Evolutionary conservation across 192 early-diverging fungal genomes (phyloP).

Genomic region (Entomortierella chlamydospora): DNA sequence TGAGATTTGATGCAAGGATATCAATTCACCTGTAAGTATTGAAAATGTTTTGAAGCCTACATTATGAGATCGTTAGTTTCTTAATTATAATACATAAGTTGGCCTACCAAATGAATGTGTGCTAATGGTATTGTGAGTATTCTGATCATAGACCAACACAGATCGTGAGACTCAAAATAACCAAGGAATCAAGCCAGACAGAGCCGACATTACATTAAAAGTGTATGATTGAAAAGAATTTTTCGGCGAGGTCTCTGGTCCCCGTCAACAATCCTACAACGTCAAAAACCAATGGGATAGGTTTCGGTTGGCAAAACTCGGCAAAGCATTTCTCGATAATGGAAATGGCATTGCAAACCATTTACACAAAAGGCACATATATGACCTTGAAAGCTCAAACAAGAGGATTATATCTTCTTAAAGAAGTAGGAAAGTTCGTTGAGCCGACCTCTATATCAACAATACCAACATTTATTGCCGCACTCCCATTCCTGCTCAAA

Average conservation of each 20-base stretch:
- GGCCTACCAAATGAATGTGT: too few relatives aligned
- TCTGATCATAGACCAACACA: constrained; percentile 13
- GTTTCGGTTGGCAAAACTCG: constrained; percentile 10
- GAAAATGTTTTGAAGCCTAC: too few relatives aligned
- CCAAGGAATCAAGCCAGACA: constrained; percentile 24
- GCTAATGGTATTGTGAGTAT: too few relatives aligned
- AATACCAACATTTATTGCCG: too few relatives aligned
- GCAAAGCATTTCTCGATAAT: constrained; percentile 23
- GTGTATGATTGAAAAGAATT: neutral
- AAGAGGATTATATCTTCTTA: constrained; percentile 17
- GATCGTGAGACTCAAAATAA: constrained; percentile 12
- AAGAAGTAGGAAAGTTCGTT: constrained; percentile 18
- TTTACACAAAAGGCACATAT: constrained; percentile 20
- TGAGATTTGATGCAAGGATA: too few relatives aligned
- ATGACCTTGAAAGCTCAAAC: constrained; percentile 11
- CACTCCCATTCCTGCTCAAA: constrained; percentile 22
- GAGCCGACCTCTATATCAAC: constrained; percentile 15
- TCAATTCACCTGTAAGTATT: too few relatives aligned
- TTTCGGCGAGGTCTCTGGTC: constrained; percentile 17
- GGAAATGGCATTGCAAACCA: constrained; percentile 7
- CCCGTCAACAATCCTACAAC: constrained; percentile 3
- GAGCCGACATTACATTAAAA: constrained; percentile 24
- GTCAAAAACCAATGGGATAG: constrained; percentile 20
- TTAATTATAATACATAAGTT: too few relatives aligned
- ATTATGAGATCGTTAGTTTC: too few relatives aligned